Evolutionary conservation across 345 rosid species (phyloP), one percentile per base, ranked within the genome.

Genomic region (Microthlaspi erraticum): DNA sequence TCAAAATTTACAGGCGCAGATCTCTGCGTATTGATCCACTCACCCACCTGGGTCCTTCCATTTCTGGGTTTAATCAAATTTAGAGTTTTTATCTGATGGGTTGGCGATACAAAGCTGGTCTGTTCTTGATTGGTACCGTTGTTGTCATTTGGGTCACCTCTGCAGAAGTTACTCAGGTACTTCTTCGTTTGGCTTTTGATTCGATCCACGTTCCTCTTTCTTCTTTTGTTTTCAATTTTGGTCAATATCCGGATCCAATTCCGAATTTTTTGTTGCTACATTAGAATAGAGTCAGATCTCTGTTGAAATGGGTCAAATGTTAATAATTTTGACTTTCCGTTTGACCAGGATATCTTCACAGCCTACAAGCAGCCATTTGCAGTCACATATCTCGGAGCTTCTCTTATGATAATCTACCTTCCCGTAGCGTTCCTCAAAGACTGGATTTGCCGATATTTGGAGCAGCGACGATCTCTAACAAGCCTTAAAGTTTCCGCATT

Each of bases 311-410:
- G 7, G 43, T 58, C 29, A 41, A 10, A 41, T n/a, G 29, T 53
- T 8, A 71, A 23, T 11, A n/a, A 4, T 59, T 19, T 67, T 61
- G 45, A 69, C 64, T 61, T 26, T 69, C 32, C 14, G 2, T 62
- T 62, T 63, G 36, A 49, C 63, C 93, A 92, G 99, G 98, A 79
- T 79, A 95, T 95, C n/a, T 95, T 90, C 72, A 74, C 87, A 38
- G 87, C 84, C 53, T 95, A 95, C 73, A 89, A 95, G 80, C 98
- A 95, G 80, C 98, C 98, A 19, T 95, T 95, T 84, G 99, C 92
- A 11, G 97, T 95, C 77, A 95, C 99, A 54, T 95, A 92, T 74
- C 94, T 95, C 34, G 99, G 99, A 79, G 99, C 98, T 78, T 92
- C 99, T 60, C 89, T 95, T 55, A 81, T 95, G 98, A 88, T 91